Evolutionary conservation across 106 monocot species (phyloP), one percentile per base, ranked within the genome.

Genomic region (Amphibolis antarctica): DNA sequence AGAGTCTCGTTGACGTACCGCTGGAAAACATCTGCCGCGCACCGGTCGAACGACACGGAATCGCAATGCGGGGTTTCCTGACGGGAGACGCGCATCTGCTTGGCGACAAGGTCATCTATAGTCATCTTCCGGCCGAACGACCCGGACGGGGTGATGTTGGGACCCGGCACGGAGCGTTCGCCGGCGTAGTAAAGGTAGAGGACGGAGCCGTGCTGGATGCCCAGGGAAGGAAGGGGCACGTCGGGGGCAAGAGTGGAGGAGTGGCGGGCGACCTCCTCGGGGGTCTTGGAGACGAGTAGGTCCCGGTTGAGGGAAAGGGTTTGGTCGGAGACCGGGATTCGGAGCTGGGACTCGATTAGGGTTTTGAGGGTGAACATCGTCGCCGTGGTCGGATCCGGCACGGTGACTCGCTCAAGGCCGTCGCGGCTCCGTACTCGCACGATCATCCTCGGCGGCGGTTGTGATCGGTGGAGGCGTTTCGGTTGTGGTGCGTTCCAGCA

Each of bases 61-160:
- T 74, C 73, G 63, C 86, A 85, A 64, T 86, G 86, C 6, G 86
- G 80, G 27, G 45, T 67, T 62, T 91, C 96, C 77, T 98, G 90
- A 21, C 84, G 79, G 10, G 87, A 64, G 54, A 98, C 79, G 51
- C 96, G 84, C 68, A 98, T 64, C 84, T 98, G 96, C 61, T 82
- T 81, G 43, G 96, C 90, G 28, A 98, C 82, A 42, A 98, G 80
- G 66, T 98, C 96, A 46, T 98, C 90, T 74, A 98, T 81, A 61
- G 90, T 91, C 96, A 98, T 98, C 76, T 80, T 98, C 45, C 69
- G 66, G 29, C 84, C 86, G 49, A 87, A 90, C 47, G 86, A 82
- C 11, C 89, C 86, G 4, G 96, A 82, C 9, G 86, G 84, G 29
- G 80, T 67, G 73, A 78, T 36, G 36, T 52, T 17, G 6, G 77